Conservation (phyloP, 2,329 filamentous ascomycete genomes). For the Epichloe uncinata region DNA sequence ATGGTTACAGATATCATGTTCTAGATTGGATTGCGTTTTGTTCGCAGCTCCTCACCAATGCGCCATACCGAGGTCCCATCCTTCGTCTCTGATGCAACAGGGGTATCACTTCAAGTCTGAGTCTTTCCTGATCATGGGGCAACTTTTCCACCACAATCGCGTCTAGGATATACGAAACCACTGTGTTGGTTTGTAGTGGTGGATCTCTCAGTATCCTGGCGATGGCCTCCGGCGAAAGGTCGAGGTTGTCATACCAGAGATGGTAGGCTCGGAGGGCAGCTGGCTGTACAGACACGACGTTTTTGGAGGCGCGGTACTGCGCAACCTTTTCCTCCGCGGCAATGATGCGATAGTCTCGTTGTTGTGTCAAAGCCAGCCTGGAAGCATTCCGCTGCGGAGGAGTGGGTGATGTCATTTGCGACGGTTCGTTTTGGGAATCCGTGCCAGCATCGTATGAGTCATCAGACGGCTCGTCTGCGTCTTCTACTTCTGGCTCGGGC, state of each 20-base stretch:
- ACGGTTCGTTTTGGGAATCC: background rate
- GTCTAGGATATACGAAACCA: slow-evolving; percentile 45
- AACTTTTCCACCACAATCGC: slow-evolving; percentile 38
- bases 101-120: slow-evolving; percentile 31
- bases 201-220: slow-evolving; percentile 45
- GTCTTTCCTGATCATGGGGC: slow-evolving; percentile 31
- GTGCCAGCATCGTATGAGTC: background rate
- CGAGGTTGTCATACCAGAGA: slow-evolving; percentile 45
- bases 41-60: slow-evolving; percentile 14
- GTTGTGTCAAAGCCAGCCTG: background rate
- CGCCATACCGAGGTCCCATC: slow-evolving; percentile 12
- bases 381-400: background rate
- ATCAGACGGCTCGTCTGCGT: background rate
- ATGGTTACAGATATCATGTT: too few relatives aligned
- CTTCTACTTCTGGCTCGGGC: background rate
- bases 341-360: slow-evolving; percentile 26
- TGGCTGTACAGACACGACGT: slow-evolving; percentile 12
- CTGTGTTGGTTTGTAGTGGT: slow-evolving; percentile 42
- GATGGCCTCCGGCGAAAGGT: slow-evolving; percentile 34
- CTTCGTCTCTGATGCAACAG: slow-evolving; percentile 14
- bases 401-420: background rate
- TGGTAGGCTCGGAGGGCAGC: slow-evolving; percentile 44
- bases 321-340: slow-evolving; percentile 28
- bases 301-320: slow-evolving; percentile 22
- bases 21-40: background rate